These are phyloP conservation scores for Catharanthus roseus DNA, from an alignment of 257 asterid genomes.

Conservation along the genomic window DNA sequence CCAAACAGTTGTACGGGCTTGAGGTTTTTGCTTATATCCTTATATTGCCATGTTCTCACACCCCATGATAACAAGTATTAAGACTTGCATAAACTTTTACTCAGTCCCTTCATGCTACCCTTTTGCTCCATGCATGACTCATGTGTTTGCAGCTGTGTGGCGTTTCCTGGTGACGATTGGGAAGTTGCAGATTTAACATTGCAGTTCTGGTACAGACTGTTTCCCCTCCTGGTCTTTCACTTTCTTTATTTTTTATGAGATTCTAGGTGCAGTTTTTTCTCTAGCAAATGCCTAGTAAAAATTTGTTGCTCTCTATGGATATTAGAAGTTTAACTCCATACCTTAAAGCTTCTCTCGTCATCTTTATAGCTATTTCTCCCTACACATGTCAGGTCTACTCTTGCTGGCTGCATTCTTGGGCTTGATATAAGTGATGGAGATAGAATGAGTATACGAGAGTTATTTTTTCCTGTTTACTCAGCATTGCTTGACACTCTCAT, in stretches of 20 bases:
- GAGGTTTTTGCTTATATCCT: too few species aligned
- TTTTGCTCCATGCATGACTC: not conserved
- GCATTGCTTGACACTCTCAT: slow-evolving; percentile 71
- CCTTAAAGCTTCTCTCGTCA: slow-evolving; percentile 7
- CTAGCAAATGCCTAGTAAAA: not conserved
- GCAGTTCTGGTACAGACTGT: slow-evolving; percentile 64
- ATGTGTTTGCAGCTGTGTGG: slow-evolving; percentile 55
- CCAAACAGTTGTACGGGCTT: too few species aligned
- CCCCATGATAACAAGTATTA: not conserved
- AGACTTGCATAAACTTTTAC: not conserved
- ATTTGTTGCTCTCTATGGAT: not conserved
- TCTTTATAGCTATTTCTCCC: slow-evolving; percentile 13
- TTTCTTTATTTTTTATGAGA: not conserved
- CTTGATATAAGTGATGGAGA: slow-evolving; percentile 40
- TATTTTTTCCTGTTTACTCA: slow-evolving; percentile 59
- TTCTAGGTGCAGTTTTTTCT: not conserved
- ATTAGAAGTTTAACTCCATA: slow-evolving; percentile 3
- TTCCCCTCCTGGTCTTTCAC: slow-evolving; percentile 8
- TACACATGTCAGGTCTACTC: slow-evolving; percentile 63
- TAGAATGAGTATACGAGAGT: slow-evolving; percentile 44
- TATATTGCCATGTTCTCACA: too few species aligned
- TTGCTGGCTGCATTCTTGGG: slow-evolving; percentile 65
- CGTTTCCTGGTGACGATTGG: slow-evolving; percentile 86
- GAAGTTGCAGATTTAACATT: slow-evolving; percentile 84
- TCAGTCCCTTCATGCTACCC: too few species aligned